Evolutionary conservation across 129 eudicot species (phyloP).

Genomic region (Pulicaria dysenterica): DNA sequence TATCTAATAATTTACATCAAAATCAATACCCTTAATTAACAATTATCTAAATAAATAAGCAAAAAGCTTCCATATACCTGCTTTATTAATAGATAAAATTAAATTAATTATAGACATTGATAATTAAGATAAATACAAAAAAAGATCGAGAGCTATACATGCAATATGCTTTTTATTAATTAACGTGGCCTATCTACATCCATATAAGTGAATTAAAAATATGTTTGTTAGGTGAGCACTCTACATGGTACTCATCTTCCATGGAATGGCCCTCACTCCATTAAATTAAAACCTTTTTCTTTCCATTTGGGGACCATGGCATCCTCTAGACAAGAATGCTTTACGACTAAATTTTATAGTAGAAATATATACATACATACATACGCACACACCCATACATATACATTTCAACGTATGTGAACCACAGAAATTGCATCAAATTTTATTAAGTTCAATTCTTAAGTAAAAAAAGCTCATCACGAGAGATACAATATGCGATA

Average conservation of each 20-base stretch:
- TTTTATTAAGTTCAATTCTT: no score
- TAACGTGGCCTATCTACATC: conserved; percentile 59
- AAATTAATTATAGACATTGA: background rate
- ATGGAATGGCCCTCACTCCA: conserved; percentile 41
- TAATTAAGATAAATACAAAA: conserved; percentile 25
- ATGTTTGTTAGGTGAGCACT: conserved; percentile 41
- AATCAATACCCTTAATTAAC: no score
- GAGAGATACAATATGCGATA: no score
- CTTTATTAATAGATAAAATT: background rate
- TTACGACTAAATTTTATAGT: conserved; percentile 29
- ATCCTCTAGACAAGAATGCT: conserved; percentile 40
- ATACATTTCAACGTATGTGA: no score
- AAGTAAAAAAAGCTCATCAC: no score
- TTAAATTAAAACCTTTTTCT: conserved; percentile 26
- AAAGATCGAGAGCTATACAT: conserved; percentile 12
- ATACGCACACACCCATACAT: no score
- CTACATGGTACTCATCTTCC: conserved; percentile 40
- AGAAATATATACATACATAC: no score
- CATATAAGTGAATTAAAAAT: conserved; percentile 43
- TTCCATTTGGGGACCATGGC: conserved; percentile 44
- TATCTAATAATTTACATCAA: background rate
- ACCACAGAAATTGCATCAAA: no score
- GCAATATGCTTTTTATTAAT: conserved; percentile 11
- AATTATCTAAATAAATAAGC: no score
- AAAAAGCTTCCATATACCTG: conserved; percentile 5